Conservation (phyloP, 331 rosid species). For the Malus hybrid region DNA sequence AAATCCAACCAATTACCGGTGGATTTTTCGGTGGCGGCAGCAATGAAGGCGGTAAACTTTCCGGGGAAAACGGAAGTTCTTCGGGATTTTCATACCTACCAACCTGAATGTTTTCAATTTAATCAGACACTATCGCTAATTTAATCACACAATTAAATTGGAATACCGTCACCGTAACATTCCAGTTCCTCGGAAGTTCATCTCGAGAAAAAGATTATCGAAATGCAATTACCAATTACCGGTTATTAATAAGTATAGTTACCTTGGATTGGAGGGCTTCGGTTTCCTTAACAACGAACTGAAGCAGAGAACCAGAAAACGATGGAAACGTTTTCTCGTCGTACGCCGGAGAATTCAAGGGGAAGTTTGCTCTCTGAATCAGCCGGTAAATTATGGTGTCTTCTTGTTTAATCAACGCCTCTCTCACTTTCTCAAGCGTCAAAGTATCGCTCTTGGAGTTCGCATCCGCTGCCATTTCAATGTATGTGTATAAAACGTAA, state of each 20-base stretch:
- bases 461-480: not conserved
- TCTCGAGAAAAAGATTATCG: too few species aligned
- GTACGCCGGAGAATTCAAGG: conserved; percentile 48
- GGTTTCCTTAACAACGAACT: conserved; percentile 40
- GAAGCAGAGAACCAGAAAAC: conserved; percentile 42
- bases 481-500: too few species aligned
- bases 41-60: conserved; percentile 36
- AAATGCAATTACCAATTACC: not conserved
- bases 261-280: conserved; percentile 74
- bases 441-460: conserved; percentile 5
- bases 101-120: too few species aligned
- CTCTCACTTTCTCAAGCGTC: conserved; percentile 56
- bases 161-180: rapidly evolving
- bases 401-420: conserved; percentile 63
- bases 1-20: conserved; percentile 27
- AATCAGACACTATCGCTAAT: too few species aligned
- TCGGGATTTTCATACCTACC: conserved; percentile 78
- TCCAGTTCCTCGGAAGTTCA: too few species aligned
- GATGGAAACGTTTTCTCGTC: conserved; percentile 6
- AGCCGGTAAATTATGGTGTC: conserved; percentile 63
- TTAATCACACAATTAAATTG: too few species aligned
- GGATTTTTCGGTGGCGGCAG: conserved; percentile 45
- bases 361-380: conserved; percentile 68
- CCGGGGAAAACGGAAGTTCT: conserved; percentile 75
- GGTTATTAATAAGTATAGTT: not conserved